Conservation (phyloP, 345 rosid species). For the Carallia brachiata region DNA sequence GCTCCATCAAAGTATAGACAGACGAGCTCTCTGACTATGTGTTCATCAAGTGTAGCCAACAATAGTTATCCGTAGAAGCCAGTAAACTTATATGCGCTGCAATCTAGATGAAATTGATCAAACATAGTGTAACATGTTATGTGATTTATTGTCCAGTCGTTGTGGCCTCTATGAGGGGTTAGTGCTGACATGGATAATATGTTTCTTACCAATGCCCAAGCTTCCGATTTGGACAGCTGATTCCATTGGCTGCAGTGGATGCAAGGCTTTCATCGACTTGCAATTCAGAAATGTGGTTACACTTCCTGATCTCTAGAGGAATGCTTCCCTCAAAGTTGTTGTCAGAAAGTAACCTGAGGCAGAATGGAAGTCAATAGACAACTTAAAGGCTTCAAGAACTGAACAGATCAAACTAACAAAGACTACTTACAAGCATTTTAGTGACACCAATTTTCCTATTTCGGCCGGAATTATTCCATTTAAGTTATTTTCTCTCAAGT, state of each 20-base stretch:
- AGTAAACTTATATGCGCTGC: not conserved
- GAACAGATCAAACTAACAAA: not conserved
- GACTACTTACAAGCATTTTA: slow-evolving; percentile 65
- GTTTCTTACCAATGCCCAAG: slow-evolving; percentile 58
- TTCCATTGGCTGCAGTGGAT: slow-evolving; percentile 26
- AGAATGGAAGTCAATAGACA: slow-evolving; percentile 15
- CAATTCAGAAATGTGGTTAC: slow-evolving; percentile 50
- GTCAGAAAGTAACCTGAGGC: slow-evolving; percentile 62
- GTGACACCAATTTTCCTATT: slow-evolving; percentile 41
- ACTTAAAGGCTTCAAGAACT: not conserved
- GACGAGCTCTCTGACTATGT: not conserved
- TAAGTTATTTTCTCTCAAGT: slow-evolving; percentile 66
- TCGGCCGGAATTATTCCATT: slow-evolving; percentile 65
- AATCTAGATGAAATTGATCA: not conserved
- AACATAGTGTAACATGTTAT: not conserved
- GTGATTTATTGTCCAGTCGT: not conserved
- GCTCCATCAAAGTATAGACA: not conserved
- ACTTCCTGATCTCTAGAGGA: slow-evolving; percentile 48
- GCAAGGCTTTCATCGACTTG: slow-evolving; percentile 49
- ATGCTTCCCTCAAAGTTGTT: slow-evolving; percentile 61
- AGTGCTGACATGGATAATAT: not conserved
- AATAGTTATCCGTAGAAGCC: not conserved
- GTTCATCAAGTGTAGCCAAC: not conserved
- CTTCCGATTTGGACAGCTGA: slow-evolving; percentile 51
- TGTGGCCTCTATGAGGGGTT: not conserved